Base-by-base conservation (phyloP, 1,284 basidiomycete genomes). In the Malassezia yamatoensis region DNA sequence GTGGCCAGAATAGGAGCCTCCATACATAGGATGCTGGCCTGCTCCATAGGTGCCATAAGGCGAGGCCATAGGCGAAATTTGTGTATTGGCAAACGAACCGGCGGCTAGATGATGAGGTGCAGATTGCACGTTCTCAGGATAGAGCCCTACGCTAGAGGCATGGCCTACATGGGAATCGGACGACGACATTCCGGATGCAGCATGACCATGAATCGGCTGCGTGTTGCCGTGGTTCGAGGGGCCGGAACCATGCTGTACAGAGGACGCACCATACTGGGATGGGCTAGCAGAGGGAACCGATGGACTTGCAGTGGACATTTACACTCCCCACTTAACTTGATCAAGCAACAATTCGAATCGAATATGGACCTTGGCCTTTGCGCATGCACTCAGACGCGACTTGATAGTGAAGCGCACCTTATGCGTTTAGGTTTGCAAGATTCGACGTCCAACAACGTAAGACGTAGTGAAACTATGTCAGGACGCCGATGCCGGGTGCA, bases 231-330 rank as follows among this genome's bases (percentile, higher is more conserved):
- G 55, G 18, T 18, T 45, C 5, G 35, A 16, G 21, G 20, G 36
- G 15, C 38, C n/a, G 41, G 47, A 51, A 8, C 38, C 51, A n/a
- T 51, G 46, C 16, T 58, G 54, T 45, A 51, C 39, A 13, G 55
- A 43, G 4, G 45, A 43, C 32, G 42, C 50, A 21, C 29, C 40
- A 40, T 53, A 52, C 29, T 58, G 50, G 8, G 55, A 39, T 9
- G 55, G 34, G 15, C 49, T 42, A 11, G 55, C 20, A 8, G 50
- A 15, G 6, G 55, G 39, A 32, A 58, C 51, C 12, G 55, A 58
- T n/a, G 55, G 55, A 33, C 55, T 58, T 20, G 55, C 50, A 2
- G 55, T 58, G 9, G 55, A 58, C 55, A 58, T 58, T 3, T 11
- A 41, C 4, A 3, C 10, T 45, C 33, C 42, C 15, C 42, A 37